Conservation (phyloP, 1,284 basidiomycete genomes). For the Ustilago bromivora region DNA sequence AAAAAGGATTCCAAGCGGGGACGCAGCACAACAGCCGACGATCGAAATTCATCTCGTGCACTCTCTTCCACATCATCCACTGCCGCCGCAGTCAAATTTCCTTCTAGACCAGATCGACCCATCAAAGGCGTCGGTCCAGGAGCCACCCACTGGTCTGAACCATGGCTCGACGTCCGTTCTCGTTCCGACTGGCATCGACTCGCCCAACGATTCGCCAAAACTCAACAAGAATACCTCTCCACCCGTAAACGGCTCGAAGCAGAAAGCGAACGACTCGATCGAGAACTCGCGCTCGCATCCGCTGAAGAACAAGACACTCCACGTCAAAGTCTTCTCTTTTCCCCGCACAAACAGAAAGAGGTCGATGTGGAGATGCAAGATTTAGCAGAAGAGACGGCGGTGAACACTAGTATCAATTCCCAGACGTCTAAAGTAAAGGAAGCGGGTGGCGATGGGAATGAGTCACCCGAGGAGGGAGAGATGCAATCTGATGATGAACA, state of each 20-base stretch:
- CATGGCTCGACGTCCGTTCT: conserved; percentile 49
- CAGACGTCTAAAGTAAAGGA: background rate
- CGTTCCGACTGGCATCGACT: conserved; percentile 46
- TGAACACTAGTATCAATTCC: conserved; percentile 30
- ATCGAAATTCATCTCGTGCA: background rate
- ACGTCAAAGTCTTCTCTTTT: conserved; percentile 31
- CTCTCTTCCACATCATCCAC: background rate
- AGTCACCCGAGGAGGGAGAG: conserved; percentile 51
- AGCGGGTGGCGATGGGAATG: conserved; percentile 27
- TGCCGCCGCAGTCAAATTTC: background rate
- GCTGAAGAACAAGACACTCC: conserved; percentile 29
- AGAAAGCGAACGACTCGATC: conserved; percentile 34
- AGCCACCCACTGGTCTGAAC: conserved; percentile 50
- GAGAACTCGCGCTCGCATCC: conserved; percentile 27
- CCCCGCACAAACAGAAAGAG: conserved; percentile 18
- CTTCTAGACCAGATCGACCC: conserved; percentile 14
- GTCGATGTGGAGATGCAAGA: conserved; percentile 10
- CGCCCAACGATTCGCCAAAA: conserved; percentile 44
- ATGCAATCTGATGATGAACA: conserved; percentile 40
- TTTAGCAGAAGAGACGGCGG: conserved; percentile 24
- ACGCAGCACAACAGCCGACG: background rate
- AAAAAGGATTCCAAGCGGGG: background rate
- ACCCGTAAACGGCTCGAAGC: conserved; percentile 26
- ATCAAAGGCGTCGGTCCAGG: conserved; percentile 47
- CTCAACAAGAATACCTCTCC: conserved; percentile 39